Percentiles rank a stretch among this genome's conserved stretches.
Conservation (phyloP, 2,329 filamentous ascomycete species). For the Colletotrichum musae region DNA sequence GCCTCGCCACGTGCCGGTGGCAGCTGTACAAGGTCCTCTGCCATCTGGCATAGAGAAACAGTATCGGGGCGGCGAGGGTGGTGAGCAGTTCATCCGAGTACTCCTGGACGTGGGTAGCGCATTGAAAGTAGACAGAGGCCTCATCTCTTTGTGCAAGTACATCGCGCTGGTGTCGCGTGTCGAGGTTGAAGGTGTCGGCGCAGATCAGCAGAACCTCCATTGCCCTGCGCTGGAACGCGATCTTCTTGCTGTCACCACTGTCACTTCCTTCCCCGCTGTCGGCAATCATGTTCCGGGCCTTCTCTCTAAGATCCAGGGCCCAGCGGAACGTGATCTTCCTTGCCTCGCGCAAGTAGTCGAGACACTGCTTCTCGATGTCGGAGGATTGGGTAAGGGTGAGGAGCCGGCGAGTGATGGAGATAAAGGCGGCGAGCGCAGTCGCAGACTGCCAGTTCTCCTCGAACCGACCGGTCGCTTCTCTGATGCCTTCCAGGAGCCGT, state of each 20-base stretch:
- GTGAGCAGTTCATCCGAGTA: not conserved
- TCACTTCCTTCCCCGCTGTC: slow-evolving; percentile 44
- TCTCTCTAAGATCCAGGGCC: slow-evolving; percentile 52
- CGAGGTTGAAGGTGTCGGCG: slow-evolving; percentile 60
- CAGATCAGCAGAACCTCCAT: slow-evolving; percentile 60
- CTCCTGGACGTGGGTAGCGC: slow-evolving; percentile 55
- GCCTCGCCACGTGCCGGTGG: not conserved
- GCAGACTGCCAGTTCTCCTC: slow-evolving; percentile 67
- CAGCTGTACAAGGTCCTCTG: not conserved
- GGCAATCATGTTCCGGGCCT: slow-evolving; percentile 43
- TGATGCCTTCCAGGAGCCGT: slow-evolving; percentile 51
- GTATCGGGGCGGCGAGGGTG: not conserved
- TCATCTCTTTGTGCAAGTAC: slow-evolving; percentile 44
- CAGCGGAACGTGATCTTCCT: slow-evolving; percentile 57
- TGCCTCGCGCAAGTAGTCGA: slow-evolving; percentile 49
- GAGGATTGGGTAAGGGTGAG: slow-evolving; percentile 54
- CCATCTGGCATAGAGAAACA: slow-evolving; percentile 9
- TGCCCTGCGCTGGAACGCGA: slow-evolving; percentile 48
- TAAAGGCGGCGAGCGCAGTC: slow-evolving; percentile 55
- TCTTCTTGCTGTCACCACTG: no score
- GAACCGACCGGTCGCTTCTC: slow-evolving; percentile 50
- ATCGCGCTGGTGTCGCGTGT: slow-evolving; percentile 48
- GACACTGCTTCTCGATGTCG: slow-evolving; percentile 44
- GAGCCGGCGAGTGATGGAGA: slow-evolving; percentile 58
- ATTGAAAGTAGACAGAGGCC: slow-evolving; percentile 52